Base-by-base conservation (phyloP, 768 basidiomycete species). In the Naganishia onofrii region DNA sequence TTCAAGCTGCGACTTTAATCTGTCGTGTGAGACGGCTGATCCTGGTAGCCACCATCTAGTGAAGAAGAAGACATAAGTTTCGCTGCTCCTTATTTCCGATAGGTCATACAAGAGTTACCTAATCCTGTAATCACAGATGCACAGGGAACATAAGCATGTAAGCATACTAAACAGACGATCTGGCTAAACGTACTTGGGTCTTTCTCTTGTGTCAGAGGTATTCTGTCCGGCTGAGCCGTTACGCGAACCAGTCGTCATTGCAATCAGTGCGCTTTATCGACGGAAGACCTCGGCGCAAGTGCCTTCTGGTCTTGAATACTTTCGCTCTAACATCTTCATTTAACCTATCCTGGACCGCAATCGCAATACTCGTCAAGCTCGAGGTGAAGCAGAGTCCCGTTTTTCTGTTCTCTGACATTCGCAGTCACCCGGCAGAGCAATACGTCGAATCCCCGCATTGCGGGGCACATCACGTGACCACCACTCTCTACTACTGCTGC, bases 31-130 rank as follows among this genome's bases (percentile, higher is more conserved):
- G 51, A 53, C 66, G 29, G 46, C 23, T 31, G 48, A 23, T 51
- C 66, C 66, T 53, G 66, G 66, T 17, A 51, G 34, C 66, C 52
- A 67, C 66, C 66, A 67, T 67, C 66, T 67, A 29, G 29, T 12
- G 48, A 3, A 48, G 46, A 48, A 48, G 36, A 26, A 17, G 42
- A 36, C 48, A 12, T 51, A 12, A 51, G 48, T 51, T n/a, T n/a
- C 2, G n/a, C 48, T 6, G 48, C 12, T 51, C 6, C 3, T 23
- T n/a, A 6, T 17, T n/a, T 51, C n/a, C 23, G 3, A n/a, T 17
- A 36, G 48, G 48, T 21, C 13, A 3, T 7, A 23, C 19, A n/a
- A 51, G 48, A 26, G 3, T 51, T 51, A 51, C 48, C 48, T 51
- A n/a, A 51, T 51, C 23, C 48, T 51, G n/a, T 7, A 3, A 26